Percentiles rank a stretch among this genome's conserved stretches.
Conservation (phyloP, 352 stramenopile species). For the Pythium coloratum region DNA sequence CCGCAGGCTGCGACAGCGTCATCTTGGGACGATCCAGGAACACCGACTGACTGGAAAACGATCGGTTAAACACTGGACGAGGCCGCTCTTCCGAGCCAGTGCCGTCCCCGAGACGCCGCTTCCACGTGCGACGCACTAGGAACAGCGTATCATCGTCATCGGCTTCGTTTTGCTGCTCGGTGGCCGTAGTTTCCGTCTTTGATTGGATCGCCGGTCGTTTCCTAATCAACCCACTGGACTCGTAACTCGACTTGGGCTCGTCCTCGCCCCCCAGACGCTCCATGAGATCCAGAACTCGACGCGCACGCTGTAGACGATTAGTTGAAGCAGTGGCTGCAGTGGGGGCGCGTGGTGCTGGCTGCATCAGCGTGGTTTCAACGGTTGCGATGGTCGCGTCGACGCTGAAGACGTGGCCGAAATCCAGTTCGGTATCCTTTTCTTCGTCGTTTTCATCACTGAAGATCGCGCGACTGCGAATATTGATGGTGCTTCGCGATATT, state of each 20-base stretch:
- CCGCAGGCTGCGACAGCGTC: constrained; percentile 5
- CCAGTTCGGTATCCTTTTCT: neutral
- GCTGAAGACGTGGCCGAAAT: constrained; percentile 4
- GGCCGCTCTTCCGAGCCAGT: neutral
- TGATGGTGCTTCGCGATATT: neutral
- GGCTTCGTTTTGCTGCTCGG: neutral
- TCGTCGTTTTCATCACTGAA: constrained; percentile 12
- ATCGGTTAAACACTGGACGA: constrained; percentile 21
- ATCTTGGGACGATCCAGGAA: constrained; percentile 22
- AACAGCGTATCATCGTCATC: constrained; percentile 7
- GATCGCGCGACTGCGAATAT: constrained; percentile 11
- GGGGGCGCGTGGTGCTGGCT: too few species aligned
- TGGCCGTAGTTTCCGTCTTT: neutral
- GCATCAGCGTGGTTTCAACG: constrained; percentile 14
- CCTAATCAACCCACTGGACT: neutral
- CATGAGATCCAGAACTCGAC: constrained; percentile 19
- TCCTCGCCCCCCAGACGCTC: constrained; percentile 8
- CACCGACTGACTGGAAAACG: constrained; percentile 31
- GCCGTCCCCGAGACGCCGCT: constrained; percentile 9
- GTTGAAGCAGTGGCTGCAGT: too few species aligned
- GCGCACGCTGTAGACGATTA: constrained; percentile 3
- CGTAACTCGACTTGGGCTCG: neutral
- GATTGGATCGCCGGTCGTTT: neutral
- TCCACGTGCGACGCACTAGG: constrained; percentile 36
- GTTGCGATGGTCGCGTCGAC: constrained; percentile 5